Evolutionary conservation across 2,329 filamentous ascomycete species (phyloP).

Genomic region (Bisporella sp.): DNA sequence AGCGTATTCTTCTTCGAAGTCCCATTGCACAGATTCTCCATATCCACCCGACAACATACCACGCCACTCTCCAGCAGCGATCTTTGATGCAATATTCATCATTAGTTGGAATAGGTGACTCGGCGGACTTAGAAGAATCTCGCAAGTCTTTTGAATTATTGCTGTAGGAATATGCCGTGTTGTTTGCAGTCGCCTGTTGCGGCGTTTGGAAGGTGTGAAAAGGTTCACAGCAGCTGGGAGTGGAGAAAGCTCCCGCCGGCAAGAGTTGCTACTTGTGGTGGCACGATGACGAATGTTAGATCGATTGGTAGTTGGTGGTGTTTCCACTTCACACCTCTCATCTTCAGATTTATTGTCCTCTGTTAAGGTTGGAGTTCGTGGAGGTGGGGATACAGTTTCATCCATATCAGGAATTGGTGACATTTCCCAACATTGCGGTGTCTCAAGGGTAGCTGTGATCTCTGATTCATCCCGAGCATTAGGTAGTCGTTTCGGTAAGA

Average conservation of each 20-base stretch:
- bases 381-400: slow-evolving; percentile 15
- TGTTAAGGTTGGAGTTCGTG: slow-evolving; percentile 37
- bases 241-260: slow-evolving; percentile 55
- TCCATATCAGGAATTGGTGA: slow-evolving; percentile 4
- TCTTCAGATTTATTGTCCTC: slow-evolving; percentile 35
- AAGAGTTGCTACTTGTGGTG: slow-evolving; percentile 43
- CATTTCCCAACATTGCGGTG: slow-evolving; percentile 18
- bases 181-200: slow-evolving; percentile 35
- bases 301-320: slow-evolving; percentile 14
- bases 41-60: slow-evolving; percentile 48
- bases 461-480: slow-evolving; percentile 29
- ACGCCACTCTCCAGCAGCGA: slow-evolving; percentile 58
- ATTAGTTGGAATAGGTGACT: slow-evolving; percentile 72
- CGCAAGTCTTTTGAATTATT: slow-evolving; percentile 69
- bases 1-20: slow-evolving; percentile 38
- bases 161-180: slow-evolving; percentile 50
- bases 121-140: slow-evolving; percentile 74
- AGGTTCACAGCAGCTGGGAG: slow-evolving; percentile 63
- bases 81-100: slow-evolving; percentile 71
- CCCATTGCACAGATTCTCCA: slow-evolving; percentile 51
- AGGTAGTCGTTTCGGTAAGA: slow-evolving; percentile 27
- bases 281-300: slow-evolving; percentile 42
- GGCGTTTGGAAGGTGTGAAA: slow-evolving; percentile 42
- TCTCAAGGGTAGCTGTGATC: slow-evolving; percentile 21
- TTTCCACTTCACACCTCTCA: slow-evolving; percentile 29